Percentiles rank a stretch among this genome's conserved stretches.
Conservation (phyloP, 306 rosid species). For the Echinosophora koreensis region DNA sequence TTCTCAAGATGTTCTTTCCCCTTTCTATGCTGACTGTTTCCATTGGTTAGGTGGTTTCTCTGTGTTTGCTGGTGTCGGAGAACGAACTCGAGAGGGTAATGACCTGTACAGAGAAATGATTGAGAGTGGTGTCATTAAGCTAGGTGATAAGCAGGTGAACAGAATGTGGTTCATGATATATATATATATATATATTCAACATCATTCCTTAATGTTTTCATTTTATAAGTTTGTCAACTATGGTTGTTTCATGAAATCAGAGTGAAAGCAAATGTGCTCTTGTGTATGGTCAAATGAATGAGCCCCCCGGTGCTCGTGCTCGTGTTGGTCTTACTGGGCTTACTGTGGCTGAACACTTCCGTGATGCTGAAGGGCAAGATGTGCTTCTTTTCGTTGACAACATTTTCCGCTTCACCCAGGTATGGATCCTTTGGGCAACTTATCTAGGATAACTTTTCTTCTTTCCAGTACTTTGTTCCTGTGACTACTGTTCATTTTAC, state of each 20-base stretch:
- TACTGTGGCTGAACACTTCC: constrained; percentile 98
- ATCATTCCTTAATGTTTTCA: not conserved
- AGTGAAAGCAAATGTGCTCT: constrained; percentile 97
- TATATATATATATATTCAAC: not conserved
- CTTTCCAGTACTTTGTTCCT: not conserved
- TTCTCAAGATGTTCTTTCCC: not conserved
- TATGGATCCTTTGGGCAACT: constrained; percentile 42
- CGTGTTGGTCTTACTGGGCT: constrained; percentile 99
- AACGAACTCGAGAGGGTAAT: constrained; percentile 96
- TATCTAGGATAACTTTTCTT: not conserved
- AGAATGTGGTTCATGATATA: not conserved
- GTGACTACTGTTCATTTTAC: not conserved
- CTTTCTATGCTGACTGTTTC: constrained; percentile 6
- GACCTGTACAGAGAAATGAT: constrained; percentile 99
- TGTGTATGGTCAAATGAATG: constrained; percentile 99
- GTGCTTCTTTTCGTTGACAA: constrained; percentile 99
- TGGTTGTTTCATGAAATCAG: constrained; percentile 51
- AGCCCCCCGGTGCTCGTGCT: constrained; percentile 99
- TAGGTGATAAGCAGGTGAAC: constrained; percentile 93
- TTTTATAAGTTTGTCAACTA: not conserved
- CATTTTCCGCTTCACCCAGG: constrained; percentile 99
- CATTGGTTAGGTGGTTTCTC: constrained; percentile 93
- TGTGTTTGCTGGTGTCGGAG: constrained; percentile 99
- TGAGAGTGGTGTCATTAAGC: constrained; percentile 99
- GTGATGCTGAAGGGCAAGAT: constrained; percentile 99